Conservation (phyloP, 2,329 filamentous ascomycete genomes). For the Nemania sp. region DNA sequence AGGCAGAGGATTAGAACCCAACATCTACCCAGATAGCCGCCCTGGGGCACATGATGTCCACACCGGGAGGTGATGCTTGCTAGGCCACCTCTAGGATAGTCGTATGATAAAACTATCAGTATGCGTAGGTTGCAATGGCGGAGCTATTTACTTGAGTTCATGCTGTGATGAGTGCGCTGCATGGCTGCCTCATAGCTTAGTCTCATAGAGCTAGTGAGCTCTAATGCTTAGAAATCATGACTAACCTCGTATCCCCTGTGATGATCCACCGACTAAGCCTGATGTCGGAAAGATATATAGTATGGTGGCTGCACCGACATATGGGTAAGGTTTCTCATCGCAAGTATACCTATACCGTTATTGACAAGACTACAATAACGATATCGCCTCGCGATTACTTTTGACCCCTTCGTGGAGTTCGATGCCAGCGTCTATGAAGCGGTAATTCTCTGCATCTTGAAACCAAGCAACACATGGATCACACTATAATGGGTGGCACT, state of each 20-base stretch:
- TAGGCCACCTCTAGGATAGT: not conserved
- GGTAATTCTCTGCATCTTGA: not conserved
- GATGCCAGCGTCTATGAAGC: not conserved
- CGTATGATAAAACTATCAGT: not conserved
- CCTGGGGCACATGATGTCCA: not conserved
- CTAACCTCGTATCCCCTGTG: not conserved
- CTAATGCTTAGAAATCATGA: slow-evolving; percentile 4
- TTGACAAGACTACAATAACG: not conserved
- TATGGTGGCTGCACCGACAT: not conserved
- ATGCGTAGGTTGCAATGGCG: slow-evolving; percentile 17
- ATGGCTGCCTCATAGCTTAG: slow-evolving; percentile 22
- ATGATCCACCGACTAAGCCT: not conserved
- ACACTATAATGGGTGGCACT: not conserved
- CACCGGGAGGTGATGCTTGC: not conserved
- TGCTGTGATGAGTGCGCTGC: slow-evolving; percentile 16
- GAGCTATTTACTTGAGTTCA: slow-evolving; percentile 35
- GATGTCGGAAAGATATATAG: not conserved
- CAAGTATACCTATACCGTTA: not conserved
- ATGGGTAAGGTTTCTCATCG: not conserved
- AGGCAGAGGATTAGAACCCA: not conserved
- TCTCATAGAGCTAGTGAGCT: not conserved
- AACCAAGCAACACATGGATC: not conserved
- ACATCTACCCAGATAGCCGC: not conserved
- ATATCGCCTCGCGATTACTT: not conserved
- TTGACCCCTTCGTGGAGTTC: not conserved